Base-by-base conservation (phyloP, 108 stramenopile species). In the Asterionellopsis glacialis region DNA sequence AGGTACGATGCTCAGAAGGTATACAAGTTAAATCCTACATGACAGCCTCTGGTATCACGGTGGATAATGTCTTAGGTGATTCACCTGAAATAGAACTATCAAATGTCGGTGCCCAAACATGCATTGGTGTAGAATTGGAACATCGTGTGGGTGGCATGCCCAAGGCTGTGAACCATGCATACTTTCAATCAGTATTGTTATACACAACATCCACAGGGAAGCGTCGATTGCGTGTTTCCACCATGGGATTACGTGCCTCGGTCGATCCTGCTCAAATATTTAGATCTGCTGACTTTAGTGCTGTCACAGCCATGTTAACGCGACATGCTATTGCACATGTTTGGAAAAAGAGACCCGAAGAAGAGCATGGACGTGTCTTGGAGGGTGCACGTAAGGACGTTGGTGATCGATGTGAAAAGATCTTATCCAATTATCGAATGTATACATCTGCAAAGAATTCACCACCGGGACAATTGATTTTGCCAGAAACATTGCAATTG, bases 401-500 rank as follows among this genome's bases (percentile, higher is more conserved):
- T 19, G 58, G 78, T 42, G 59, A 74, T 11, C 52, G 61, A 45
- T 82, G 75, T 53, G 66, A 91, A 16, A 57, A 81, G 0, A 76
- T 90, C 41, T 73, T 98, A 45, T 65, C 73, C 16, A 72, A 67
- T 47, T 95, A 97, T 72, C 83, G 95, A 45, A 24, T 69, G 57
- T 51, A 84, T 48, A 87, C 88, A 57, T 55, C 63, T 19, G 87
- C 93, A 14, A 47, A 56, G 19, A 54, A 75, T 22, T 79, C 85
- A 4, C 70, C 90, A 23, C 33, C 54, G 0, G 81, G 79, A 11
- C 95, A 97, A 65, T 82, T 98, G 28, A 72, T 95, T 26, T 82
- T 96, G 13, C 96, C 98, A 15, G 93, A 93, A 65, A 67, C 84
- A 16, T 72, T 97, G 44, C 76, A 92, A 64, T 68, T 93, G 45